Evolutionary conservation across 1,284 basidiomycete species (phyloP).

Genomic region (Boletus smithii): DNA sequence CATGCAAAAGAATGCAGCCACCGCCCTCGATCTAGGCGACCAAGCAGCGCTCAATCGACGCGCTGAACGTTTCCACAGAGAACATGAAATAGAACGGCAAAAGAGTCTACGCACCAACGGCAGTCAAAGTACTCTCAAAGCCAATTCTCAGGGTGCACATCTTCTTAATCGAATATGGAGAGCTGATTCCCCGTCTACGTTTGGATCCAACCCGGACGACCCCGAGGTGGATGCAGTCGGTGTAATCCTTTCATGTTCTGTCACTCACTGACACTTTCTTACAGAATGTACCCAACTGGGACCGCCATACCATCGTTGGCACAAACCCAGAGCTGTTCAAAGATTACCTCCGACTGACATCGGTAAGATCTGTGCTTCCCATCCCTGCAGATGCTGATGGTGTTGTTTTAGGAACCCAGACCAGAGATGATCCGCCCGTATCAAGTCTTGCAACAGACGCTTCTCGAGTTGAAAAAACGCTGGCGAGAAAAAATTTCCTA

Average conservation of each 20-base stretch:
- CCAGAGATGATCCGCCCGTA: conserved; percentile 93
- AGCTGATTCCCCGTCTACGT: conserved; percentile 43
- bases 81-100: conserved; percentile 76
- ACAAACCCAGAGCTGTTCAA: conserved; percentile 89
- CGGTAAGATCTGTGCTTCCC: conserved; percentile 49
- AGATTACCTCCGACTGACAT: conserved; percentile 92
- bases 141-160: conserved; percentile 50
- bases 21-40: conserved; percentile 56
- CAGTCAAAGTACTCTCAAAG: conserved; percentile 41
- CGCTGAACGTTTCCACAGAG: conserved; percentile 75
- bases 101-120: conserved; percentile 40
- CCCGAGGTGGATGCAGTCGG: conserved; percentile 69
- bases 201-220: conserved; percentile 51
- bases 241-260: conserved; percentile 16
- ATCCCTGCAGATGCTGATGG: conserved; percentile 10
- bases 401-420: conserved; percentile 76
- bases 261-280: conserved; percentile 11
- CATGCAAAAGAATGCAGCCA: conserved; percentile 42
- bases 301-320: conserved; percentile 92
- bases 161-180: conserved; percentile 46
- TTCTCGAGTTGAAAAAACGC: conserved; percentile 83
- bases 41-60: conserved; percentile 64
- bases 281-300: conserved; percentile 97
- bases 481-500: conserved; percentile 88
- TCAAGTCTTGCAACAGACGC: conserved; percentile 78